Evolutionary conservation across 1,139 yeast genomes (phyloP).

Genomic region (Yamadazyma trypodendri): DNA sequence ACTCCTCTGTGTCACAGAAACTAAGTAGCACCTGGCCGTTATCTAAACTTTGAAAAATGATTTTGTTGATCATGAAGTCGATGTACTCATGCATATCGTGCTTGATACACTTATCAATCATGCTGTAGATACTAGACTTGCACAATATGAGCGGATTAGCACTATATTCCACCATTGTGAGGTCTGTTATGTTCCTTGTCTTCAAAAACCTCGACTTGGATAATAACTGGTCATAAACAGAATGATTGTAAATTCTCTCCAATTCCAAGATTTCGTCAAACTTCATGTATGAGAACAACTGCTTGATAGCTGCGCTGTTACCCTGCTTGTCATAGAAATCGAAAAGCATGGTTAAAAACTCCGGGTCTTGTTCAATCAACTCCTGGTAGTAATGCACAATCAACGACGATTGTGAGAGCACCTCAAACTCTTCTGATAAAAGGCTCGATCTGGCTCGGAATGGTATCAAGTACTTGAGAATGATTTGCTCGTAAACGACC

Average conservation of each 20-base stretch:
- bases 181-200: conserved; percentile 13
- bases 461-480: conserved; percentile 10
- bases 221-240: conserved; percentile 22
- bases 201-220: conserved; percentile 30
- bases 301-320: conserved; percentile 18
- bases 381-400: conserved; percentile 10
- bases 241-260: conserved; percentile 21
- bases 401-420: conserved; percentile 3
- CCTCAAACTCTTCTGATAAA: conserved; percentile 4
- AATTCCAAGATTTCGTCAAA: conserved; percentile 34
- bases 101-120: conserved; percentile 32
- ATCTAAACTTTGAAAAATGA: conserved; percentile 29
- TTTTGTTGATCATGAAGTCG: conserved; percentile 35
- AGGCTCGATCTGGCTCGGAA: conserved; percentile 7
- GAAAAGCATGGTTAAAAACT: conserved; percentile 26
- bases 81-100: conserved; percentile 28
- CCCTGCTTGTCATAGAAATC: conserved; percentile 24
- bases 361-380: conserved; percentile 22
- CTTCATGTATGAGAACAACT: conserved; percentile 27
- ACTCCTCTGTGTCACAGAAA: conserved; percentile 11
- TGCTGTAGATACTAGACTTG: conserved; percentile 21
- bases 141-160: conserved; percentile 18
- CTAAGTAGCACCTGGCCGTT: conserved; percentile 13
- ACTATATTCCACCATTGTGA: conserved; percentile 13
- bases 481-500: conserved; percentile 9